Base-by-base conservation (phyloP, 345 rosid species). In the Physaria fendleri region DNA sequence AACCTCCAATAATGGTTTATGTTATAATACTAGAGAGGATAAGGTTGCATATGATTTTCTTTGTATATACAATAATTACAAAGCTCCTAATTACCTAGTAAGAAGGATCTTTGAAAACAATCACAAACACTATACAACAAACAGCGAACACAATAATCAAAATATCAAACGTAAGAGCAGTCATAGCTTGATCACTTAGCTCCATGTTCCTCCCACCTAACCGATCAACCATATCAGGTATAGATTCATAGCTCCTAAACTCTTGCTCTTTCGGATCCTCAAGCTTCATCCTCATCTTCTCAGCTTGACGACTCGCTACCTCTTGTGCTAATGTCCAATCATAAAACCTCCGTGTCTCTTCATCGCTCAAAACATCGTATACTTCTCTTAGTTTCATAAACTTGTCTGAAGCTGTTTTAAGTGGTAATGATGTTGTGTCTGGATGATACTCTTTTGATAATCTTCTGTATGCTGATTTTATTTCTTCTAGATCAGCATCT, bases 321-420 rank as follows among this genome's bases (percentile, higher is more conserved):
- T 91, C 98, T 53, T 91, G 98, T 4, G 92, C 98, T 0, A 91
- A 75, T 8, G 96, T 82, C 98, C 98, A 91, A 39, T 91, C 95
- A 24, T 91, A 91, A 56, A 91, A 91, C 47, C 63, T 74, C 2
- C 98, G 73, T 9, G 74, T 79, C 84, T 88, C 92, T 2, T 58
- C 77, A 8, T 79, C 48, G 79, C 95, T 82, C 33, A 91, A 25
- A 28, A 78, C 86, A 37, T 81, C 74, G 17, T 91, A 88, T 3
- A 88, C 71, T 59, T 82, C 74, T 64, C 86, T 79, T 8, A 91
- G 76, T 65, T 77, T 88, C 79, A 91, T 60, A 77, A 91, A 91
- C 71, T 88, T 91, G 33, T 84, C 92, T 1, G 90, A 87, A 8
- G 98, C 98, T 0, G 86, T 65, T 56, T 88, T 81, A 7, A 91